phyloP scores from a whole-genome alignment of 306 rosid species.

The Castanea sativa region DNA sequence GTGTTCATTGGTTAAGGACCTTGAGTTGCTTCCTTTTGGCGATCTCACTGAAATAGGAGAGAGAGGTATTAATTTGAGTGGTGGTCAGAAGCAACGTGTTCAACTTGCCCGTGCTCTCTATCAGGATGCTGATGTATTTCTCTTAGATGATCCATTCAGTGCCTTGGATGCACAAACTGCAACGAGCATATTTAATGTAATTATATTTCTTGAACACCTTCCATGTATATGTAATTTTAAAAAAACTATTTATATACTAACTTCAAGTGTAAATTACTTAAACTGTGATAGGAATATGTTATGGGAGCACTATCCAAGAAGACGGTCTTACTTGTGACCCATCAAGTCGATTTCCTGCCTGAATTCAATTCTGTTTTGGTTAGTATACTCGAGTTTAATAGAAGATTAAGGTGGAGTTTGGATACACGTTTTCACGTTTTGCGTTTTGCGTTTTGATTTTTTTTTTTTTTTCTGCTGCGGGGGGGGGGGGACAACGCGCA shows the following conservation, averaged over 20 bases:
- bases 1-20: conserved; percentile 49
- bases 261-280: background rate
- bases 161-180: conserved; percentile 69
- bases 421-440: too few species aligned
- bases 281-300: conserved; percentile 40
- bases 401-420: too few species aligned
- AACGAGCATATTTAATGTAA: conserved; percentile 45
- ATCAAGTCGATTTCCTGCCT: conserved; percentile 63
- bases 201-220: background rate
- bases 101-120: conserved; percentile 59
- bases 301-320: conserved; percentile 48
- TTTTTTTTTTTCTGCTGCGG: too few species aligned
- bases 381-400: background rate
- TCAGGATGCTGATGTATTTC: conserved; percentile 49
- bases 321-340: conserved; percentile 56
- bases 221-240: background rate
- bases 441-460: too few species aligned
- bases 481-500: too few species aligned
- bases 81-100: conserved; percentile 51
- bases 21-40: conserved; percentile 54
- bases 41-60: conserved; percentile 60
- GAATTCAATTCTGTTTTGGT: conserved; percentile 51
- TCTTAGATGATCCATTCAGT: conserved; percentile 66
- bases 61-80: conserved; percentile 58
- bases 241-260: background rate